Conservation (phyloP, 805 yeast species). For the Myxozyma vanderwaltii region DNA sequence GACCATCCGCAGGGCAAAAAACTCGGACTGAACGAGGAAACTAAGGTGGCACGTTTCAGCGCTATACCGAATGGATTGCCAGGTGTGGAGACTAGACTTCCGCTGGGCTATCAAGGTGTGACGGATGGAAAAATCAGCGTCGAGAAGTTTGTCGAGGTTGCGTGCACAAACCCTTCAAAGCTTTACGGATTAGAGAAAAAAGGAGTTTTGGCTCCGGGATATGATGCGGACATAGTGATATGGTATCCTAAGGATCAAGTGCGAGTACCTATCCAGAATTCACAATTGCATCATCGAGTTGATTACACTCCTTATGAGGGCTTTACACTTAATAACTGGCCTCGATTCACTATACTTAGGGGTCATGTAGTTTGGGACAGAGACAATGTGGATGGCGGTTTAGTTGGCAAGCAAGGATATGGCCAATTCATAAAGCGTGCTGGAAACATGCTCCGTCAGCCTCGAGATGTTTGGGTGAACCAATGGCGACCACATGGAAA, state of each 20-base stretch:
- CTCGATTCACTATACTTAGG: constrained; percentile 49
- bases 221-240: constrained; percentile 53
- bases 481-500: constrained; percentile 25
- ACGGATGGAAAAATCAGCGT: constrained; percentile 47
- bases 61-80: constrained; percentile 54
- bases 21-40: constrained; percentile 42
- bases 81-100: constrained; percentile 53
- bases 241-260: constrained; percentile 50
- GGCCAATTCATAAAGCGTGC: constrained; percentile 31
- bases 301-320: constrained; percentile 43
- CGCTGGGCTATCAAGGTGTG: constrained; percentile 50
- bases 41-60: constrained; percentile 48
- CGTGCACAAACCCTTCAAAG: constrained; percentile 52
- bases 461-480: constrained; percentile 26
- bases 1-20: constrained; percentile 50
- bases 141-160: constrained; percentile 50
- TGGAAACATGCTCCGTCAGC: constrained; percentile 26
- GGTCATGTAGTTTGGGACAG: constrained; percentile 33
- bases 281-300: constrained; percentile 33
- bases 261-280: constrained; percentile 42
- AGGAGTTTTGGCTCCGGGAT: constrained; percentile 51
- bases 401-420: constrained; percentile 33
- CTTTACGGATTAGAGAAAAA: constrained; percentile 49
- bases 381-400: constrained; percentile 23
- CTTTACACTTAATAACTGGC: constrained; percentile 49